These are phyloP conservation scores for Cryphonectria nitschkei DNA, from an alignment of 2,329 filamentous ascomycete species.

Conservation along the genomic window DNA sequence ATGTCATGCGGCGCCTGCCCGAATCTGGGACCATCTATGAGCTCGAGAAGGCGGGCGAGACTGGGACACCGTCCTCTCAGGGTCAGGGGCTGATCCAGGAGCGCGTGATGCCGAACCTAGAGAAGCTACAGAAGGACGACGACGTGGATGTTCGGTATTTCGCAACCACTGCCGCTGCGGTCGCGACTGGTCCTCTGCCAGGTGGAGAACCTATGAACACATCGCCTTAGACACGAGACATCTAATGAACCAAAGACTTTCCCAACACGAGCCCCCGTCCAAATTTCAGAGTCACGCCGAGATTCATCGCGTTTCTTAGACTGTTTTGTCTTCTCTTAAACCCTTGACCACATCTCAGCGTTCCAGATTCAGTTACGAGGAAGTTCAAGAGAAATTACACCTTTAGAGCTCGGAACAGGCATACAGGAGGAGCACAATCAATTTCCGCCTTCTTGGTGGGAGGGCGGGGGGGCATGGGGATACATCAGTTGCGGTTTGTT, in stretches of 20 bases:
- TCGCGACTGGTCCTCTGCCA: slow-evolving; percentile 49
- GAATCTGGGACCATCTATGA: slow-evolving; percentile 85
- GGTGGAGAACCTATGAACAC: slow-evolving; percentile 67
- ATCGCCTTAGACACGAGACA: slow-evolving; percentile 59
- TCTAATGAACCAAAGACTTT: slow-evolving; percentile 54
- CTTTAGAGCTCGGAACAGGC: slow-evolving; percentile 27
- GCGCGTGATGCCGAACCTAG: slow-evolving; percentile 84
- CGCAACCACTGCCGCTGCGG: slow-evolving; percentile 82
- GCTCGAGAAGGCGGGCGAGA: slow-evolving; percentile 75
- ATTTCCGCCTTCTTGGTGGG: background rate
- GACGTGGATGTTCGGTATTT: slow-evolving; percentile 99
- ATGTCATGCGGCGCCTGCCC: slow-evolving; percentile 88
- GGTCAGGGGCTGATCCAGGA: slow-evolving; percentile 82
- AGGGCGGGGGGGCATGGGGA: background rate
- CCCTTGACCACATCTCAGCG: slow-evolving; percentile 25
- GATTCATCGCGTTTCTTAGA: slow-evolving; percentile 4
- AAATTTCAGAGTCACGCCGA: background rate
- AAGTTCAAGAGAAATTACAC: slow-evolving; percentile 27
- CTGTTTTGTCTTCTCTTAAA: slow-evolving; percentile 10
- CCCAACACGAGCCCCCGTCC: slow-evolving; percentile 1
- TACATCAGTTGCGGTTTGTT: slow-evolving; percentile 21
- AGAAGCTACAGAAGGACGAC: slow-evolving; percentile 95
- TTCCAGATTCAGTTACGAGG: slow-evolving; percentile 24
- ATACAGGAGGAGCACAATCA: slow-evolving; percentile 26
- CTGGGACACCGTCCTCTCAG: slow-evolving; percentile 67